A percentile compares a stretch with the other conserved stretches of the same genome.
phyloP scores from a whole-genome alignment of 2,329 filamentous ascomycete species.

The Cordyceps farinosa region DNA sequence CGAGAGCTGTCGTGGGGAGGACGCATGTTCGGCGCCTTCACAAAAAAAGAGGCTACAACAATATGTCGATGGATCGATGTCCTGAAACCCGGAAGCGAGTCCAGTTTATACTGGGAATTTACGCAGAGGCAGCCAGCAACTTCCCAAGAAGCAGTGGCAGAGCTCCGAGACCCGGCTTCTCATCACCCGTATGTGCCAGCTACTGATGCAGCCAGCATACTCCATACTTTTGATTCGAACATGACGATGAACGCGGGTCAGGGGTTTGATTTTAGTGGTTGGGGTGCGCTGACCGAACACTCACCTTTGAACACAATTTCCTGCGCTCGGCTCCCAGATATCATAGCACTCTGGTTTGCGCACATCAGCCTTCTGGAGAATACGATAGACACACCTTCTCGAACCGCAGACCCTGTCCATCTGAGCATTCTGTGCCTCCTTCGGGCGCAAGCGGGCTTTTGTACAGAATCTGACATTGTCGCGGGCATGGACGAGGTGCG shows the following conservation, averaged over 20 bases:
- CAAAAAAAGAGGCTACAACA: conserved; percentile 33
- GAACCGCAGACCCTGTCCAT: not conserved
- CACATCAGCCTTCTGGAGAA: conserved; percentile 7
- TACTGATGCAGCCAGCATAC: not conserved
- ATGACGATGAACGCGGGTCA: not conserved
- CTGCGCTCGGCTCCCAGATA: not conserved
- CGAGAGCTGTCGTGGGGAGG: conserved; percentile 42
- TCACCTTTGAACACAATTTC: not conserved
- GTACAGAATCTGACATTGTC: conserved; percentile 3
- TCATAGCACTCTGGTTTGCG: conserved; percentile 13
- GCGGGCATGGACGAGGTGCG: conserved; percentile 13
- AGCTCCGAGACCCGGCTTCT: not conserved
- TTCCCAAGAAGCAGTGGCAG: not conserved
- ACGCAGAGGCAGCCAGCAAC: not conserved
- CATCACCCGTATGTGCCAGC: not conserved
- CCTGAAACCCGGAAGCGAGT: not conserved
- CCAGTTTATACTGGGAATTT: not conserved
- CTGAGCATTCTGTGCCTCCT: not conserved
- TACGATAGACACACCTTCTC: not conserved
- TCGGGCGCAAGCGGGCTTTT: not conserved
- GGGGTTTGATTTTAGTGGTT: not conserved
- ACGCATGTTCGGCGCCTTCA: conserved; percentile 49
- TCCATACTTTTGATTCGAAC: not conserved
- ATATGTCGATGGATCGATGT: conserved; percentile 4
- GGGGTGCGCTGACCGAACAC: not conserved